These are phyloP conservation scores for Cornus suecica DNA, from an alignment of 148 eudicot genomes.

Conservation along the genomic window DNA sequence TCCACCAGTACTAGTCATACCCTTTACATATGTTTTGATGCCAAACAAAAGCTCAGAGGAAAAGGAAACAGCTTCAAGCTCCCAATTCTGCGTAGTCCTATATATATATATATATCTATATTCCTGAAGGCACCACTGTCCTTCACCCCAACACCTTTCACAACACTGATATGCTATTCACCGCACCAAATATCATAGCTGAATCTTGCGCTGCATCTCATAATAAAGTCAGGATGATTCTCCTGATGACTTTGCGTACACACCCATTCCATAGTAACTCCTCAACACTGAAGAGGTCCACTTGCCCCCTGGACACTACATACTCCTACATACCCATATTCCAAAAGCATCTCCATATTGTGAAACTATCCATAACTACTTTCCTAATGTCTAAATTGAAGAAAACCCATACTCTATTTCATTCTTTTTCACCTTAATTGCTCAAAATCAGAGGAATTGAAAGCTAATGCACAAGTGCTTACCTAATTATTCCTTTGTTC, in stretches of 20 bases:
- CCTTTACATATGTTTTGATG: not conserved
- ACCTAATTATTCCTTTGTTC: not conserved
- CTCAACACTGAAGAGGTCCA: not conserved
- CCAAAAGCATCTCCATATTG: not conserved
- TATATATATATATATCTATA: too few relatives aligned
- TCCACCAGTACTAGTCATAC: not conserved
- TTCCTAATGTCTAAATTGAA: not conserved
- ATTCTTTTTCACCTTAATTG: too few relatives aligned
- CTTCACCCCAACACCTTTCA: not conserved
- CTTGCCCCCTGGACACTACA: not conserved
- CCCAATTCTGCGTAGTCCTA: not conserved
- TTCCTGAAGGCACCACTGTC: not conserved
- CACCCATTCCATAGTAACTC: not conserved
- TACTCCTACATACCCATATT: not conserved
- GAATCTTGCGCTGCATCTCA: too few relatives aligned
- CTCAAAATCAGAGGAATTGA: too few relatives aligned
- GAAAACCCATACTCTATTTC: not conserved
- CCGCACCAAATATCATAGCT: too few relatives aligned
- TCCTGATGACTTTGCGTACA: not conserved
- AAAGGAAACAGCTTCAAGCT: not conserved
- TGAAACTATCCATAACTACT: not conserved
- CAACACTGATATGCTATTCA: not conserved
- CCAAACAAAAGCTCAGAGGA: not conserved
- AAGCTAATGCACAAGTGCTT: too few relatives aligned
- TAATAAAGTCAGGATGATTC: not conserved